phyloP scores from a whole-genome alignment of 495 filamentous ascomycete genomes.

The Halenospora varia region DNA sequence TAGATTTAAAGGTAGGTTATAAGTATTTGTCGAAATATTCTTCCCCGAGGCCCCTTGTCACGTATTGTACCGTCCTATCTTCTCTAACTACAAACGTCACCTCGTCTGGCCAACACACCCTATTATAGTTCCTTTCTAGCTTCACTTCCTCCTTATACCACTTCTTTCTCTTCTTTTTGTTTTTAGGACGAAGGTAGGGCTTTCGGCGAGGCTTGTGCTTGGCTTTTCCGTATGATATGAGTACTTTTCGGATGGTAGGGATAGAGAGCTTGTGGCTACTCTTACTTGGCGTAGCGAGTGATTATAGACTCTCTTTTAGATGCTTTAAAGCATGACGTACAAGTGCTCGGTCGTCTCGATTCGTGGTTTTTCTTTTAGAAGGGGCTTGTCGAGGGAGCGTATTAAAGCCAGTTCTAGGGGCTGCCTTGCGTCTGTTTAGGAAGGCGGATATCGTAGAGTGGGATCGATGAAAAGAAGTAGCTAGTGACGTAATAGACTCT shows the following conservation, averaged over 20 bases:
- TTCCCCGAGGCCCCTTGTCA: neutral
- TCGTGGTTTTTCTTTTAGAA: neutral
- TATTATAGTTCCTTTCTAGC: conserved; percentile 1
- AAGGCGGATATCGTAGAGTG: neutral
- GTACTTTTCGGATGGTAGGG: conserved; percentile 2
- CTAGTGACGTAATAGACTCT: neutral
- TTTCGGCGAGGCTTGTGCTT: conserved; percentile 11
- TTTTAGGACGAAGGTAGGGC: neutral
- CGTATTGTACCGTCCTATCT: conserved; percentile 4
- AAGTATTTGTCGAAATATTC: conserved; percentile 4
- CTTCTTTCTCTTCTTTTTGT: neutral
- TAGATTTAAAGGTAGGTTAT: conserved; percentile 8
- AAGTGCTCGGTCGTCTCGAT: conserved; percentile 2
- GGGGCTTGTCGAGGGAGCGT: neutral
- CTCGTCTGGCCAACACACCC: conserved; percentile 8
- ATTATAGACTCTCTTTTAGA: neutral
- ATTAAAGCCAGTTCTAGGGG: neutral
- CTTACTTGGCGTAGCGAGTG: conserved; percentile 9
- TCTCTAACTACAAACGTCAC: conserved; percentile 6
- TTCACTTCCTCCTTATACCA: conserved; percentile 3
- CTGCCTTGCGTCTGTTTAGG: neutral
- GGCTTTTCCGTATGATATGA: conserved; percentile 4
- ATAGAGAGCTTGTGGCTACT: neutral
- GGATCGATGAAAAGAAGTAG: neutral
- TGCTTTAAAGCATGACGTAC: conserved; percentile 31